These are phyloP conservation scores for Metarhizium guizhouense DNA, from an alignment of 2,329 filamentous ascomycete genomes.

Conservation along the genomic window DNA sequence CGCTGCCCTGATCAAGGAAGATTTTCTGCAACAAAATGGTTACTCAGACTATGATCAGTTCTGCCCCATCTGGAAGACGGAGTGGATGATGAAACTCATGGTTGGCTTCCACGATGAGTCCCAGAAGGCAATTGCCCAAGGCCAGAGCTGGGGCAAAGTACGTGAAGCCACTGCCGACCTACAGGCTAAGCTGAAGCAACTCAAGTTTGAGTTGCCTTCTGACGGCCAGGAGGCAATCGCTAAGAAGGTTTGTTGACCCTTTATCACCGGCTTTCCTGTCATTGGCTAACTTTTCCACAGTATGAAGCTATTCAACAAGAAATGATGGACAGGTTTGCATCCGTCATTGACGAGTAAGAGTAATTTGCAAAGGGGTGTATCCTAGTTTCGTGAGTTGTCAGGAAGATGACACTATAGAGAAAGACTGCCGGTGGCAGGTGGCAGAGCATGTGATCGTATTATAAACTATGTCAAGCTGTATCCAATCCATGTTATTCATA, in stretches of 20 bases:
- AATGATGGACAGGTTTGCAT: constrained; percentile 96
- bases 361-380: not conserved
- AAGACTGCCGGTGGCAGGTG: not conserved
- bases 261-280: not conserved
- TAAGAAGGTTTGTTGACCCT: constrained; percentile 61
- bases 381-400: constrained; percentile 6
- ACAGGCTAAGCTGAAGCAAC: constrained; percentile 73
- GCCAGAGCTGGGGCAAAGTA: constrained; percentile 86
- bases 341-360: constrained; percentile 83
- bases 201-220: constrained; percentile 93
- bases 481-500: not conserved
- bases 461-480: constrained; percentile 1
- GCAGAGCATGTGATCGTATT: constrained; percentile 7
- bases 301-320: constrained; percentile 87
- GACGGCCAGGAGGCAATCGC: constrained; percentile 72
- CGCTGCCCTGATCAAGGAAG: constrained; percentile 87
- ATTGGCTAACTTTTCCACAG: constrained; percentile 40
- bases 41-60: constrained; percentile 99
- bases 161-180: constrained; percentile 83
- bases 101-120: constrained; percentile 96
- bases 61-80: constrained; percentile 98
- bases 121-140: constrained; percentile 88
- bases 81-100: constrained; percentile 99
- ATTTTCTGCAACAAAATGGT: constrained; percentile 98
- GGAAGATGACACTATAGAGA: constrained; percentile 20